Conservation (phyloP, 208 protist genomes). For the Vickermania spadyakhi region DNA sequence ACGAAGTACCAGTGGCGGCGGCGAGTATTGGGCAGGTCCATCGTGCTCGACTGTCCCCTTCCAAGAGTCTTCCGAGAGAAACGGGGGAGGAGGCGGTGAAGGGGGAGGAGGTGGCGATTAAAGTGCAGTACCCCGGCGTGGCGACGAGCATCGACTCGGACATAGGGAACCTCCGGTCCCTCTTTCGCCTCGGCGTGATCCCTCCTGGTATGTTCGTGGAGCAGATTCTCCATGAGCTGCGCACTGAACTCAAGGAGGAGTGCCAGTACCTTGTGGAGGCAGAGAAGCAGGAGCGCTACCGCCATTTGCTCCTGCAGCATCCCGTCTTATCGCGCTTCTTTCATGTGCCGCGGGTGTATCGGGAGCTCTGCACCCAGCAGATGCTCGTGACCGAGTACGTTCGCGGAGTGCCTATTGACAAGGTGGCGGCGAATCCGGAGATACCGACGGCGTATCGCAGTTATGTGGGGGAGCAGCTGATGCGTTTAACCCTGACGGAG, state of each 20-base stretch:
- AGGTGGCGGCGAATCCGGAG: constrained; percentile 25
- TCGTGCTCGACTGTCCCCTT: constrained; percentile 28
- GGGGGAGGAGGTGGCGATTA: constrained; percentile 84
- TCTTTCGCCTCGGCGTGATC: constrained; percentile 59
- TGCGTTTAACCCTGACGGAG: constrained; percentile 84
- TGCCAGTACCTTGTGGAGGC: constrained; percentile 66
- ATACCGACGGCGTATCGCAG: constrained; percentile 66
- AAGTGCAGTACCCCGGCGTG: constrained; percentile 86
- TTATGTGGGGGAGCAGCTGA: constrained; percentile 69
- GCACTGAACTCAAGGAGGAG: constrained; percentile 53
- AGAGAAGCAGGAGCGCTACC: constrained; percentile 53
- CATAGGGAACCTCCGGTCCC: constrained; percentile 81
- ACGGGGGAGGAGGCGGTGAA: constrained; percentile 44
- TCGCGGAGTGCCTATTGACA: constrained; percentile 51
- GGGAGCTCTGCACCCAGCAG: constrained; percentile 37
- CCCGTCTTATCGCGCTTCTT: constrained; percentile 34
- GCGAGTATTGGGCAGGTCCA: constrained; percentile 96
- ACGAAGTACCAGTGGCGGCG: constrained; percentile 88
- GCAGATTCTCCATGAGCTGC: constrained; percentile 66
- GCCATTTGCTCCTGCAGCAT: constrained; percentile 23
- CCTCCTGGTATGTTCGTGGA: constrained; percentile 80
- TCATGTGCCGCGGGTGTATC: constrained; percentile 62
- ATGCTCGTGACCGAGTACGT: constrained; percentile 63
- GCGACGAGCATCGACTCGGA: constrained; percentile 82
- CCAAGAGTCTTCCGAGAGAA: constrained; percentile 11